phyloP scores from a whole-genome alignment of 495 filamentous ascomycete genomes.

The Penicillium alfredii region DNA sequence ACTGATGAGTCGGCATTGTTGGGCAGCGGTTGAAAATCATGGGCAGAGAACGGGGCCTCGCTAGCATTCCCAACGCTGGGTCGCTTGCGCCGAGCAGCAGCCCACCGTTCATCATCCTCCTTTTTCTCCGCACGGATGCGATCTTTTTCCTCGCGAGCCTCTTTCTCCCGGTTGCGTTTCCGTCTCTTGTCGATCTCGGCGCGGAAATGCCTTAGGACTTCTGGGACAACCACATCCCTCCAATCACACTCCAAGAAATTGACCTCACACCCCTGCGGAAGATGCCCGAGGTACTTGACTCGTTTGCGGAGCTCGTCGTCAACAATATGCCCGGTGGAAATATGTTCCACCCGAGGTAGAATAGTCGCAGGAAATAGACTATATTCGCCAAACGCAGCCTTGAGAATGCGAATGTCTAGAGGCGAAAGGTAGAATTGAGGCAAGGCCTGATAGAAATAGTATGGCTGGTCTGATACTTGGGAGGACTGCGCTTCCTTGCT shows the following conservation, averaged over 20 bases:
- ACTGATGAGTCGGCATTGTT: conserved; percentile 37
- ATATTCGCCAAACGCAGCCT: conserved; percentile 81
- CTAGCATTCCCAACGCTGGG: conserved; percentile 31
- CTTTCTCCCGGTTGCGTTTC: conserved; percentile 79
- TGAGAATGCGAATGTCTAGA: conserved; percentile 92
- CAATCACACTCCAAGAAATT: conserved; percentile 95
- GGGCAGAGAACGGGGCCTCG: conserved; percentile 39
- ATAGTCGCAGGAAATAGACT: conserved; percentile 80
- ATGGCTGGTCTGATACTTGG: conserved; percentile 36
- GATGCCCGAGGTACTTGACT: conserved; percentile 84
- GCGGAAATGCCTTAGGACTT: conserved; percentile 67
- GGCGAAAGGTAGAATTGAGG: conserved; percentile 90
- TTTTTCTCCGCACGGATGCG: conserved; percentile 78
- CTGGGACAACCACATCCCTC: conserved; percentile 78
- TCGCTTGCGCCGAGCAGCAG: conserved; percentile 43
- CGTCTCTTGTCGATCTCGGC: conserved; percentile 72
- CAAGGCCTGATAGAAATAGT: conserved; percentile 87
- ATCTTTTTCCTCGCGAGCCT: conserved; percentile 83
- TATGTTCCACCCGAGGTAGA: conserved; percentile 83
- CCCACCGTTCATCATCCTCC: conserved; percentile 63
- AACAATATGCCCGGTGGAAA: conserved; percentile 83
- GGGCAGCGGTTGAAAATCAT: conserved; percentile 64
- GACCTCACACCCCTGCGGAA: conserved; percentile 89
- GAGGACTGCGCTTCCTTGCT: conserved; percentile 24
- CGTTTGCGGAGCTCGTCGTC: conserved; percentile 84